Conservation (phyloP, 441 rosid species). For the Brassica balearica region DNA sequence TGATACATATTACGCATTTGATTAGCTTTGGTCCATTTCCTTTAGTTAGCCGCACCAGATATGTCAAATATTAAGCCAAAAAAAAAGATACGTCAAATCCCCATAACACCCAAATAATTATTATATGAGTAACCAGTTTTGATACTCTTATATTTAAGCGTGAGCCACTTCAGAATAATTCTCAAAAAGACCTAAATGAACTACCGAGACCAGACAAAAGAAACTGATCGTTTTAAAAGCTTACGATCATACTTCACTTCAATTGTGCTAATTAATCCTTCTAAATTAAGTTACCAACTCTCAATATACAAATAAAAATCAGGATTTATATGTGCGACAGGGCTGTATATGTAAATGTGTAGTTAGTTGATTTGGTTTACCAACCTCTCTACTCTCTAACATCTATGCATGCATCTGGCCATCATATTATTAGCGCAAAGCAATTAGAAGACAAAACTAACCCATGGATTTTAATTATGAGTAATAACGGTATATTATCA, state of each 20-base stretch:
- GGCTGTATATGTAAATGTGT: slow-evolving; percentile 19
- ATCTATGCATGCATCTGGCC: slow-evolving; percentile 40
- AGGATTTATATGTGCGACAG: not conserved
- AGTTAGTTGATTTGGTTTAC: slow-evolving; percentile 44
- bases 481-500: not conserved
- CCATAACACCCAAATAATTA: slow-evolving; percentile 3
- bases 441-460: slow-evolving; percentile 1
- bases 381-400: slow-evolving; percentile 30
- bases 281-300: not conserved
- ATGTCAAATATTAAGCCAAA: slow-evolving; percentile 1
- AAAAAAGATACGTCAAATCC: slow-evolving; percentile 17
- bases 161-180: slow-evolving; percentile 15
- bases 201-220: slow-evolving; percentile 11
- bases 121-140: not conserved
- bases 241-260: not conserved
- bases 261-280: not conserved
- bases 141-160: not conserved
- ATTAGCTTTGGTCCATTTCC: not conserved
- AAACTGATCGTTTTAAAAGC: not conserved
- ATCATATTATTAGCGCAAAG: slow-evolving; percentile 14
- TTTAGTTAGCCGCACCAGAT: slow-evolving; percentile 22
- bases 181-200: slow-evolving; percentile 4
- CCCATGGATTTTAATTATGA: not conserved
- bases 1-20: not conserved
- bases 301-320: not conserved